Conservation (phyloP, 306 rosid genomes). For the Quillaja saponaria region DNA sequence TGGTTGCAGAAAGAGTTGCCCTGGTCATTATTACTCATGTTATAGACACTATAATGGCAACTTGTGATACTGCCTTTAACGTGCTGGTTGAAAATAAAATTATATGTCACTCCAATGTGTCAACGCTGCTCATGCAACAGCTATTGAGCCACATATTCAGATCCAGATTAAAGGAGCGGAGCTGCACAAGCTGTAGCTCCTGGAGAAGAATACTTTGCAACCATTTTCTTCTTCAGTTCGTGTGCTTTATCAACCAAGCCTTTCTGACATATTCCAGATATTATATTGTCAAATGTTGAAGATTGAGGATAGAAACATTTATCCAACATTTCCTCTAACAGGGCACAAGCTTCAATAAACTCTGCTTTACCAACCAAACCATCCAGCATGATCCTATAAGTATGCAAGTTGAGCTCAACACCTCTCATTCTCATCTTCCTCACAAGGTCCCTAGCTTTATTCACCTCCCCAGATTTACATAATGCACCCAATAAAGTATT, state of each 20-base stretch:
- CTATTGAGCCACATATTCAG: constrained; percentile 9
- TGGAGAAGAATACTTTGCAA: constrained; percentile 40
- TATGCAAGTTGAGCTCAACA: constrained; percentile 52
- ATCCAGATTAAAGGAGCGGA: constrained; percentile 42
- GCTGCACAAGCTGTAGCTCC: constrained; percentile 67
- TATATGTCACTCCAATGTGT: not conserved
- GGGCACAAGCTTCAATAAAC: constrained; percentile 50
- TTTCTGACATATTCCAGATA: constrained; percentile 57
- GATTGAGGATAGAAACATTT: constrained; percentile 43
- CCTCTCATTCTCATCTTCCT: constrained; percentile 58
- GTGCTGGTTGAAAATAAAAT: not conserved
- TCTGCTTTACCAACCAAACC: constrained; percentile 57
- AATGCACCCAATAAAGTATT: constrained; percentile 58
- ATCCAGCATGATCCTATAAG: constrained; percentile 59
- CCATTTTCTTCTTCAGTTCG: constrained; percentile 50
- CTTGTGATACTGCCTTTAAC: not conserved
- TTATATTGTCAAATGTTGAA: constrained; percentile 53
- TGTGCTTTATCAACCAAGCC: constrained; percentile 49
- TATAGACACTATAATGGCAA: not conserved
- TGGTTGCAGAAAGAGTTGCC: constrained; percentile 2
- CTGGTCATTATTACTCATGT: not conserved
- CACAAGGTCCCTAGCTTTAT: constrained; percentile 45
- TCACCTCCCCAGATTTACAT: constrained; percentile 42
- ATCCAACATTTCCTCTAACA: constrained; percentile 66
- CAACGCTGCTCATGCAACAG: not conserved